Percentiles rank a stretch among this genome's conserved stretches.
Conservation (phyloP, 2,329 filamentous ascomycete species). For the Colletotrichum sp. region DNA sequence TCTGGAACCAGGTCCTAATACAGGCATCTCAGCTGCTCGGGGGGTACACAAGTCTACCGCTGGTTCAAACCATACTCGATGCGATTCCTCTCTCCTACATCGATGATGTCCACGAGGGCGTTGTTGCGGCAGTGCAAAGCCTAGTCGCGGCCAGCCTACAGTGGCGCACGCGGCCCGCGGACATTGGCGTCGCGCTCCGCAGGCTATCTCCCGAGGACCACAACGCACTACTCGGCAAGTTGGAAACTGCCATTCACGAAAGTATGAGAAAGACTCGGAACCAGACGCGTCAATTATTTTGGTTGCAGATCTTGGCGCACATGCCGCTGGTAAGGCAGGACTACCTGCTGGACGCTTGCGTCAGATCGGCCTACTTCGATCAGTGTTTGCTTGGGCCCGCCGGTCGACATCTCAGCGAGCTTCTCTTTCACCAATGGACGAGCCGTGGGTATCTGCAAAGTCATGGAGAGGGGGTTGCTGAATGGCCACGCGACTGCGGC, state of each 20-base stretch:
- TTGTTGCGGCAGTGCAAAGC: slow-evolving; percentile 13
- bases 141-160: neutral
- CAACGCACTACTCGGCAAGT: neutral
- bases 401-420: slow-evolving; percentile 21
- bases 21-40: neutral
- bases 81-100: neutral
- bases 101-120: neutral
- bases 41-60: neutral
- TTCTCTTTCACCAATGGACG: slow-evolving; percentile 25
- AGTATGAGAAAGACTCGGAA: neutral
- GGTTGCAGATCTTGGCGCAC: slow-evolving; percentile 24
- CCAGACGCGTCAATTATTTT: slow-evolving; percentile 14
- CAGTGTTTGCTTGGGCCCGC: neutral
- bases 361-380: slow-evolving; percentile 14
- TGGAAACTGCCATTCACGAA: neutral
- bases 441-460: slow-evolving; percentile 19
- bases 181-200: slow-evolving; percentile 11
- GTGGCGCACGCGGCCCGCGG: slow-evolving; percentile 6
- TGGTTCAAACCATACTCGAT: slow-evolving; percentile 8
- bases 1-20: slow-evolving; percentile 9
- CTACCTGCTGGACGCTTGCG: slow-evolving; percentile 22
- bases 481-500: neutral
- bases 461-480: neutral
- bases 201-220: neutral
- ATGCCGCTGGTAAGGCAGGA: slow-evolving; percentile 17